Percentiles rank a stretch among this genome's conserved stretches.
These are phyloP conservation scores for Piper betle DNA, from an alignment of 164 flowering plant species.

Conservation along the genomic window DNA sequence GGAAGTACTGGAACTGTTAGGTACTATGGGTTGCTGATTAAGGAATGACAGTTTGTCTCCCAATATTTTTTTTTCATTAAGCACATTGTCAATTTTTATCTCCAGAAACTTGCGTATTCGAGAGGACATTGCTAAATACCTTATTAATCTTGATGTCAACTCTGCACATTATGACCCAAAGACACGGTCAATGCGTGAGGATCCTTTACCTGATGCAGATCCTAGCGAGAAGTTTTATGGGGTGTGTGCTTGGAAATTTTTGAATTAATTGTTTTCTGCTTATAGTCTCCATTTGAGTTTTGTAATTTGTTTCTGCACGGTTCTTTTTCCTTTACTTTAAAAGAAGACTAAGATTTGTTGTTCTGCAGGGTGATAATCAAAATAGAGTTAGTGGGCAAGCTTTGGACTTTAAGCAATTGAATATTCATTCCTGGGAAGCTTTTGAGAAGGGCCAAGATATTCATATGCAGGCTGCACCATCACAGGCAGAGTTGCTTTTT, in stretches of 20 bases:
- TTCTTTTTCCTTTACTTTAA: neutral
- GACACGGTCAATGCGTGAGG: slow-evolving; percentile 89
- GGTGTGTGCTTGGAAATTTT: slow-evolving; percentile 17
- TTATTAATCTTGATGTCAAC: slow-evolving; percentile 79
- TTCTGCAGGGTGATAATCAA: slow-evolving; percentile 60
- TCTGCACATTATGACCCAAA: slow-evolving; percentile 87
- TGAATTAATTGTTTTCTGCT: neutral
- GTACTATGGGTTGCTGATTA: slow-evolving; percentile 12
- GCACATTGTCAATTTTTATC: too few species aligned
- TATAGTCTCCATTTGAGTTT: too few species aligned
- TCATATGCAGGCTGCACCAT: slow-evolving; percentile 83
- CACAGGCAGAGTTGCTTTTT: slow-evolving; percentile 63
- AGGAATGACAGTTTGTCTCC: too few species aligned
- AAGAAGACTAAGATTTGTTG: neutral
- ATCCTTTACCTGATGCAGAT: slow-evolving; percentile 83
- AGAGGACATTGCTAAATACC: slow-evolving; percentile 86
- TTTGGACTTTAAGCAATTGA: slow-evolving; percentile 61
- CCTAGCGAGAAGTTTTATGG: slow-evolving; percentile 76
- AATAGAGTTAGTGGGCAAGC: slow-evolving; percentile 69
- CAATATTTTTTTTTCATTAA: too few species aligned
- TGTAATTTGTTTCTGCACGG: too few species aligned
- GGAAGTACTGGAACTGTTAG: slow-evolving; percentile 96
- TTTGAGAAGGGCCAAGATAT: slow-evolving; percentile 83
- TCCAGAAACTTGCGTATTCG: slow-evolving; percentile 82
- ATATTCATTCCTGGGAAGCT: slow-evolving; percentile 69